A percentile compares a stretch with the other conserved stretches of the same genome.
These are phyloP conservation scores for Tetrapisispora namnaoensis DNA, from an alignment of 805 yeast genomes.

Conservation along the genomic window DNA sequence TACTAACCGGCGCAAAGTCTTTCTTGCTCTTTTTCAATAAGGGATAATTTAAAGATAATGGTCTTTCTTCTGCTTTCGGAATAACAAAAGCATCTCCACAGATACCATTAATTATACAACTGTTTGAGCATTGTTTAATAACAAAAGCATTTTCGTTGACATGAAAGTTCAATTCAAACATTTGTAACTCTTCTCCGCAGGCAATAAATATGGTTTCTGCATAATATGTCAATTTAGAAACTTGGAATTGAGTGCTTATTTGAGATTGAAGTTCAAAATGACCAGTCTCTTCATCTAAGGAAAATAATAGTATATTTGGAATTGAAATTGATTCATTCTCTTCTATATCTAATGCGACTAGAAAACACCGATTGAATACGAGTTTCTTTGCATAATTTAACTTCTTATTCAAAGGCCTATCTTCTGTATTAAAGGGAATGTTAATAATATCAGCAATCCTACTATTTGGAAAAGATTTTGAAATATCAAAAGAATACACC, in stretches of 20 bases:
- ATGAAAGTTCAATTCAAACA: conserved; percentile 28
- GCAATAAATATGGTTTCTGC: conserved; percentile 24
- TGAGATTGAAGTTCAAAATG: conserved; percentile 21
- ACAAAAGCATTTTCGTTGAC: conserved; percentile 29
- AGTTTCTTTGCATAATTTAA: conserved; percentile 27
- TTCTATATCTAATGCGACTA: conserved; percentile 29
- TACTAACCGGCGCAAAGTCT: neutral
- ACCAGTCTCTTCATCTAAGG: conserved; percentile 30
- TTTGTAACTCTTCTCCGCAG: conserved; percentile 25
- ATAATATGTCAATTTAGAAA: conserved; percentile 22
- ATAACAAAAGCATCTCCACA: conserved; percentile 2
- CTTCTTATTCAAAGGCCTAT: conserved; percentile 1
- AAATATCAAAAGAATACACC: conserved; percentile 4
- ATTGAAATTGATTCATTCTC: conserved; percentile 22
- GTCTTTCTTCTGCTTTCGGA: neutral
- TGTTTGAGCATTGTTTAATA: conserved; percentile 18
- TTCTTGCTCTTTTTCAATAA: neutral
- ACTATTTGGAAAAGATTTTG: conserved; percentile 15
- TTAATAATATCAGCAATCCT: conserved; percentile 13
- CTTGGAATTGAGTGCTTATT: conserved; percentile 11
- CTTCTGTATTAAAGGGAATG: conserved; percentile 7
- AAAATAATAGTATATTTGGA: conserved; percentile 27
- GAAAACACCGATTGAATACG: conserved; percentile 30
- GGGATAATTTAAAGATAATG: neutral
- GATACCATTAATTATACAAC: conserved; percentile 9